Base-by-base conservation (phyloP, 139 green algal species). In the Coccomyxa sp. region DNA sequence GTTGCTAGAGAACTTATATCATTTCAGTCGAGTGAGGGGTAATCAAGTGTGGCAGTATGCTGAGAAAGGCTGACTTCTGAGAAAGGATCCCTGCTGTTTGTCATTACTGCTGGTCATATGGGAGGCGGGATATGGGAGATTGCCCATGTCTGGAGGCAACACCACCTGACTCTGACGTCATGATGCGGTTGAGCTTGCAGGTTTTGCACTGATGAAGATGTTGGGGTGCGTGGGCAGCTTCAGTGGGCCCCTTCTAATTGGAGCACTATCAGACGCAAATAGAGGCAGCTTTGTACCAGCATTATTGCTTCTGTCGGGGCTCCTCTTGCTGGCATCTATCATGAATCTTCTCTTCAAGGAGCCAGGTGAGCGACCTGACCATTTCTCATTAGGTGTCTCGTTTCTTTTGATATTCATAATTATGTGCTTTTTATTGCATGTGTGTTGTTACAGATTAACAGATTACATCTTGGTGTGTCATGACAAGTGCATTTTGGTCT, bases 151-250 rank as follows among this genome's bases (percentile, higher is more conserved):
- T 51, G 38, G 38, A 51, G 38, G 38, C 38, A 7, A 51, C 38
- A 51, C 38, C 38, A 51, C 3, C 3, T 3, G 7, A 51, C 3
- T 51, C 38, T 51, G 38, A 51, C 38, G 3, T 51, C 3, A 11
- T 3, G 38, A 51, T 51, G 71, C 27, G 38, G 38, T 51, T 51
- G 38, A 7, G 38, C 31, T 16, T 25, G 16, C 81, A 45, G 86
- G 76, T 14, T 89, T 87, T 86, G 82, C 86, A 23, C 76, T 89
- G 23, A 82, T 88, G 57, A 88, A 88, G 23, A 86, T 81, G 10
- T 23, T 79, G 59, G 77, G 82, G 23, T 28, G 79, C 0, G 30
- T 86, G 21, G 85, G 82, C 0, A 45, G 51, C 25, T 85, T 89
- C 63, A 0, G 51, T 51, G 85, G 85, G 15, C 85, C 85, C 18